Evolutionary conservation across 331 rosid species (phyloP).

Genomic region (Malus hybrid): DNA sequence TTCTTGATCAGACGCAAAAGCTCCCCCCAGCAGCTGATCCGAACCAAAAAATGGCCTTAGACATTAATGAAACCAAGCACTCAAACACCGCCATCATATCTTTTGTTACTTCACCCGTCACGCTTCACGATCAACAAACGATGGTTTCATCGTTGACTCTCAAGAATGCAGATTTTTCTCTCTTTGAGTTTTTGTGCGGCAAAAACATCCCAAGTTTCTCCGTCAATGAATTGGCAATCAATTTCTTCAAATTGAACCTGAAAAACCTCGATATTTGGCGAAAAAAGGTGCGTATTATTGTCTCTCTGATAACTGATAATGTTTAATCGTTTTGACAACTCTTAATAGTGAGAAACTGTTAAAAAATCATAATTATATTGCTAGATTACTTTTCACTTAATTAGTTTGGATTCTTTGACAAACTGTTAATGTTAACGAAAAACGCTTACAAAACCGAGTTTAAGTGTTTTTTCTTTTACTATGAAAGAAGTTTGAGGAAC

Average conservation of each 20-base stretch:
- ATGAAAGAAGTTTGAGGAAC: no score
- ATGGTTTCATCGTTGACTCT: conserved; percentile 14
- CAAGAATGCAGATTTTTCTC: neutral
- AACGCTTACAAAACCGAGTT: no score
- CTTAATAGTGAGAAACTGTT: no score
- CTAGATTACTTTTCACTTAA: no score
- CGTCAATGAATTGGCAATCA: conserved; percentile 21
- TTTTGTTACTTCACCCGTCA: conserved; percentile 14
- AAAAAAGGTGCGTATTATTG: neutral
- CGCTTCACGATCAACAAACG: neutral
- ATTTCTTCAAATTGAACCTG: conserved; percentile 8
- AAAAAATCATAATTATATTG: no score
- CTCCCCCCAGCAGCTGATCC: neutral
- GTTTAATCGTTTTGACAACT: no score
- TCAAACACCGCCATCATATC: conserved; percentile 16
- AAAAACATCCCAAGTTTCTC: conserved; percentile 14
- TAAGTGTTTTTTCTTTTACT: no score
- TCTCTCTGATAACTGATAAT: no score
- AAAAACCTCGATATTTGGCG: conserved; percentile 2
- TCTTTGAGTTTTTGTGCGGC: conserved; percentile 33
- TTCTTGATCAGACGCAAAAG: neutral
- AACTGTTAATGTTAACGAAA: no score
- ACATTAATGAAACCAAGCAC: neutral
- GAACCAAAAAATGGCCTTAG: neutral
- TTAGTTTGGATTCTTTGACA: no score